Conservation (phyloP, 768 basidiomycete species). For the Xerocomus brunneocitrinus region DNA sequence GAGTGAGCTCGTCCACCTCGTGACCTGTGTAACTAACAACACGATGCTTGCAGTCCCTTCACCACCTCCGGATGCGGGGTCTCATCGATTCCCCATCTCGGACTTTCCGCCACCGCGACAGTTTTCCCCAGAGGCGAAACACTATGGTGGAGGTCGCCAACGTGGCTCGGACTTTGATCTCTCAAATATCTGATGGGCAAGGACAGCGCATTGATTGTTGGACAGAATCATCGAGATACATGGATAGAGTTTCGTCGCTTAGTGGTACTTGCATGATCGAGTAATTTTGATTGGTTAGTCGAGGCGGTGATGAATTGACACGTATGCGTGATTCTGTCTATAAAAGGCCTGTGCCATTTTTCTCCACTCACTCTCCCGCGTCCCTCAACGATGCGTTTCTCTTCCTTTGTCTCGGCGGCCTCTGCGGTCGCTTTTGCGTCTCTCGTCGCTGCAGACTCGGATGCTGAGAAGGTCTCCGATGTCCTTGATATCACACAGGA, state of each 20-base stretch:
- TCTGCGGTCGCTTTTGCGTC: slow-evolving; percentile 53
- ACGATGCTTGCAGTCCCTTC: slow-evolving; percentile 40
- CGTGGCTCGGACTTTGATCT: slow-evolving; percentile 72
- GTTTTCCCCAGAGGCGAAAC: slow-evolving; percentile 46
- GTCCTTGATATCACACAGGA: slow-evolving; percentile 71
- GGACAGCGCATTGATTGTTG: not conserved
- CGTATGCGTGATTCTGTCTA: slow-evolving; percentile 24
- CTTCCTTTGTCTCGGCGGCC: slow-evolving; percentile 43
- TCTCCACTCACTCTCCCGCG: slow-evolving; percentile 2
- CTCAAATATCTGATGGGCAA: slow-evolving; percentile 26
- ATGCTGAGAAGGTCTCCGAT: slow-evolving; percentile 52
- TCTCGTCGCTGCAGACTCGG: slow-evolving; percentile 44
- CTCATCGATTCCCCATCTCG: slow-evolving; percentile 68
- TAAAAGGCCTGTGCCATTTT: slow-evolving; percentile 17
- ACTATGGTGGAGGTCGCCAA: slow-evolving; percentile 62
- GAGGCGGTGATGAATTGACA: slow-evolving; percentile 18
- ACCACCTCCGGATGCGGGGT: slow-evolving; percentile 59
- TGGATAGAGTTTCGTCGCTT: not conserved
- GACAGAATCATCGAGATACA: not conserved
- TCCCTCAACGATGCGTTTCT: slow-evolving; percentile 57
- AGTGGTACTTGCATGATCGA: not conserved
- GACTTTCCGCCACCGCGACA: slow-evolving; percentile 76
- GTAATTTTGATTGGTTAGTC: not conserved
- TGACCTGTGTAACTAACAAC: slow-evolving; percentile 8
- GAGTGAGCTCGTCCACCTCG: slow-evolving; percentile 36